Evolutionary conservation across 2,329 filamentous ascomycete species (phyloP), one percentile per base, ranked within the genome.

Genomic region (Aspergillus ochraceoroseus): DNA sequence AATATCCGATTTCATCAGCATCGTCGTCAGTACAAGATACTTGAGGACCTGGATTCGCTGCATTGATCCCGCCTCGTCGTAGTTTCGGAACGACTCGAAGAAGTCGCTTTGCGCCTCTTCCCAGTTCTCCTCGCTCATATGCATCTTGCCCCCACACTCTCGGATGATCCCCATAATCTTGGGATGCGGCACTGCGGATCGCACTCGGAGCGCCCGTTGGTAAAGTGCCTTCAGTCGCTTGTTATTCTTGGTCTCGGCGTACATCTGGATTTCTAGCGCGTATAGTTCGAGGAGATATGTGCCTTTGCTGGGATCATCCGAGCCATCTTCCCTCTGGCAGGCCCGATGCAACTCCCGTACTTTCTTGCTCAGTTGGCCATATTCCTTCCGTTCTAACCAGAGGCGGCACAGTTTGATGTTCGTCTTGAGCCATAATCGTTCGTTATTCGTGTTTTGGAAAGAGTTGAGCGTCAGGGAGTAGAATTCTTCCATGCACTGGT

Each of bases 71-170:
- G 92, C 92, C 71, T 98, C 92, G 62, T 98, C 92, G 69, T 96
- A 98, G 70, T 95, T 96, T 42, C 89, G 85, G 73, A 98, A 98
- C 1, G 90, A 94, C 65, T 98, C 92, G 65, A 95, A 95, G 67
- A 98, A 98, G 70, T 96, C 92, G 55, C 82, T 90, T 67, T 96
- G 89, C 1, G 92, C 92, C 58, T 89, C 87, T 63, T 92, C 87
- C 92, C 92, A 98, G 64, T 96, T 96, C 70, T 96, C 92, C 73
- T 98, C 92, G 64, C 86, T 92, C 92, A 98, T 96, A 71, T 96
- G 89, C 92, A 98, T 98, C 74, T 98, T 98, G 55, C 92, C 92
- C 57, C 92, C 92, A 63, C 92, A 98, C 70, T 98, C 92, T 39
- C 90, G 84, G 61, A 98, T 98, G 63, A 98, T 90, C 36, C 92